A percentile compares a stretch with the other conserved stretches of the same genome.
Evolutionary conservation across 805 yeast species (phyloP).

Genomic region (Torulaspora franciscae): DNA sequence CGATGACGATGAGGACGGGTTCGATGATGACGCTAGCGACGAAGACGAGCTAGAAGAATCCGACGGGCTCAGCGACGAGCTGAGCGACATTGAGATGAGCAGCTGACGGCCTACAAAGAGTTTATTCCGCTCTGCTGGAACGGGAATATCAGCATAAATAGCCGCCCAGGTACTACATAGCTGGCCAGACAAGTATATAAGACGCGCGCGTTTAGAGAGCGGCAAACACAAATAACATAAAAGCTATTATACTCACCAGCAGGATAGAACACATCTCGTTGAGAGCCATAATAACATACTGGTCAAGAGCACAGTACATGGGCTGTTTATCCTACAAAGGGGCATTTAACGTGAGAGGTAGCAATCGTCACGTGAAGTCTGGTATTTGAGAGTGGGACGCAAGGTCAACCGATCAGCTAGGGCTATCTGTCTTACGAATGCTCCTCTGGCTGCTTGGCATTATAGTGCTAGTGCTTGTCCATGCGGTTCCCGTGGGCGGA

Average conservation of each 20-base stretch:
- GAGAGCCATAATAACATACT: too few species aligned
- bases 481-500: background rate
- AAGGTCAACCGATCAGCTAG: too few species aligned
- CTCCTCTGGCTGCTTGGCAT: constrained; percentile 10
- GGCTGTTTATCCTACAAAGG: too few species aligned
- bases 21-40: constrained; percentile 8
- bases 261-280: too few species aligned
- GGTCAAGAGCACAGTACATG: too few species aligned
- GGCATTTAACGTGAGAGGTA: too few species aligned
- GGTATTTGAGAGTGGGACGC: too few species aligned
- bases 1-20: constrained; percentile 13
- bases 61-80: constrained; percentile 24
- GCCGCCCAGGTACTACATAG: background rate
- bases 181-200: background rate
- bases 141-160: background rate
- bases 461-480: background rate
- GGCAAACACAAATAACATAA: too few species aligned
- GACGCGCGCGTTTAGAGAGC: background rate
- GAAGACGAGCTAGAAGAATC: constrained; percentile 12
- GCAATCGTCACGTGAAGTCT: too few species aligned
- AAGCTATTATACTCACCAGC: too few species aligned
- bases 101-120: background rate
- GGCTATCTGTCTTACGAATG: background rate
- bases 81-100: constrained; percentile 32
- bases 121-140: background rate